Percentiles rank a stretch among this genome's conserved stretches.
phyloP scores from a whole-genome alignment of 192 early-diverging fungal genomes.

The Jimgerdemannia lactiflua region DNA sequence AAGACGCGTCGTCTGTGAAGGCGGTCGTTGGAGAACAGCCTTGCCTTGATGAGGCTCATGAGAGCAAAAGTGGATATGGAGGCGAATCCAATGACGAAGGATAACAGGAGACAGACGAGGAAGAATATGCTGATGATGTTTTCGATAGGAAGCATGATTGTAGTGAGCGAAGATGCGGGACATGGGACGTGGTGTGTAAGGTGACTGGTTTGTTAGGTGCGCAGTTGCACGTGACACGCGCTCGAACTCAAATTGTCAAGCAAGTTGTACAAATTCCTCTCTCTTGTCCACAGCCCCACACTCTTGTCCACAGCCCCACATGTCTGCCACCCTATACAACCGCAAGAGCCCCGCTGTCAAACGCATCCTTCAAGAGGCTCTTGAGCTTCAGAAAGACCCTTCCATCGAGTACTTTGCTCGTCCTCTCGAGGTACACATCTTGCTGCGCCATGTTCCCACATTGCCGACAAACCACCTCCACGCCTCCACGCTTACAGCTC shows the following conservation, averaged over 20 bases:
- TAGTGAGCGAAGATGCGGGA: background rate
- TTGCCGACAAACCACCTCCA: background rate
- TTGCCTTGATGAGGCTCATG: background rate
- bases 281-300: background rate
- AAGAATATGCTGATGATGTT: background rate
- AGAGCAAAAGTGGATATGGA: background rate
- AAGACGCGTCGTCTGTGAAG: constrained; percentile 4
- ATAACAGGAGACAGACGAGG: background rate
- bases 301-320: background rate
- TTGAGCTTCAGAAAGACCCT: constrained; percentile 66
- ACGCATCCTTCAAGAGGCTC: constrained; percentile 76
- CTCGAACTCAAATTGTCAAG: no score
- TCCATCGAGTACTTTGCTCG: constrained; percentile 70
- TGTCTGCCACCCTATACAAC: background rate
- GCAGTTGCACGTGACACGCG: no score
- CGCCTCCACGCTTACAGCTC: background rate
- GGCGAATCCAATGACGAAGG: background rate
- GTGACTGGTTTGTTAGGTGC: background rate
- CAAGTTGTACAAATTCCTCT: background rate
- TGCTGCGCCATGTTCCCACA: no score
- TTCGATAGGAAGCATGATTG: no score
- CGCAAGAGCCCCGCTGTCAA: constrained; percentile 55
- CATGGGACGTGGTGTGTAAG: background rate
- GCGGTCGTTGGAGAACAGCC: background rate
- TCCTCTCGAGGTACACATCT: constrained; percentile 55